Evolutionary conservation across 306 rosid species (phyloP).

Genomic region (Comarum palustre): DNA sequence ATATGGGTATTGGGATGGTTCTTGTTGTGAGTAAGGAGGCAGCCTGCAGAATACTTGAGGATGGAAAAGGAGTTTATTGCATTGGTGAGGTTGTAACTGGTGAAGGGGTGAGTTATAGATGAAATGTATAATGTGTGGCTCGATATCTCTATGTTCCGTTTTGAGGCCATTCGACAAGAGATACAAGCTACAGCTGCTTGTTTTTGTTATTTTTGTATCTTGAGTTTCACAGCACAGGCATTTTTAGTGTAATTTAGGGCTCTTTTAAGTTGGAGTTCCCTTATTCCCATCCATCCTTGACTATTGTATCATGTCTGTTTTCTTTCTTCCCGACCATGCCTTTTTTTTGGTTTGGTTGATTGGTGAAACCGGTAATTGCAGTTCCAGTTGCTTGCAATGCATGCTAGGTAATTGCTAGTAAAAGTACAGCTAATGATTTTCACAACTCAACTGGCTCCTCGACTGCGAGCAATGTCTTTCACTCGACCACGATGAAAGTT

Average conservation of each 20-base stretch:
- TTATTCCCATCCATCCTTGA: neutral
- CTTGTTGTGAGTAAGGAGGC: slow-evolving; percentile 68
- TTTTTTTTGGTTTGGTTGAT: no score
- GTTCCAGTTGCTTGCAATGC: no score
- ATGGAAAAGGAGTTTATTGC: slow-evolving; percentile 36
- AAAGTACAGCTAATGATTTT: no score
- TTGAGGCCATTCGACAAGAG: neutral
- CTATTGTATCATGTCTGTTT: neutral
- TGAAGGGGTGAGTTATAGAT: slow-evolving; percentile 53
- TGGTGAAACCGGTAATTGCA: no score
- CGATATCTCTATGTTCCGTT: neutral
- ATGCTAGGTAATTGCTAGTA: no score
- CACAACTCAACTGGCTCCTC: no score
- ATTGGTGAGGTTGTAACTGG: slow-evolving; percentile 66
- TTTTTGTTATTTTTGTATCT: neutral
- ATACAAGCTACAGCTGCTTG: slow-evolving; percentile 1
- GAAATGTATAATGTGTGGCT: neutral
- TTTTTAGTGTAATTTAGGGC: slow-evolving; percentile 4
- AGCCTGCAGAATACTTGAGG: slow-evolving; percentile 46
- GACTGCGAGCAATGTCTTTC: no score
- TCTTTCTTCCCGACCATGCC: neutral
- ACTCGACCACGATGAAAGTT: no score
- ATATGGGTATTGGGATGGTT: slow-evolving; percentile 96
- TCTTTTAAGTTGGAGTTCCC: neutral
- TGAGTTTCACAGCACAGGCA: neutral